Evolutionary conservation across 2,329 filamentous ascomycete genomes (phyloP).

Genomic region (Pseudogymnoascus sp.): DNA sequence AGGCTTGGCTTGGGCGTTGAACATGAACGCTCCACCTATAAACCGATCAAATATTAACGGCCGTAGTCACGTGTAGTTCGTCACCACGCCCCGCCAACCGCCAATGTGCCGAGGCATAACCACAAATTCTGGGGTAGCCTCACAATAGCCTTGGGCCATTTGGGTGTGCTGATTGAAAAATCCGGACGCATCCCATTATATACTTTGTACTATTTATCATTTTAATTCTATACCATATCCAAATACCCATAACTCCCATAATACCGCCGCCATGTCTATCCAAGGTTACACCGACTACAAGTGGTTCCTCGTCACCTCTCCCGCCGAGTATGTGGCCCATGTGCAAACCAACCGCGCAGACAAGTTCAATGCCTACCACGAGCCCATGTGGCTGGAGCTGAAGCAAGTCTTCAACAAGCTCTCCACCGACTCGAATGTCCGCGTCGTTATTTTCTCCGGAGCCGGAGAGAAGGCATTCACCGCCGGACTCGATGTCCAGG

Average conservation of each 20-base stretch:
- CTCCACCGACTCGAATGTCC: constrained; percentile 62
- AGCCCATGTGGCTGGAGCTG: constrained; percentile 81
- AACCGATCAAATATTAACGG: neutral
- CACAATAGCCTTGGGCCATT: neutral
- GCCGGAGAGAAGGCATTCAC: constrained; percentile 80
- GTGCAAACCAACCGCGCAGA: constrained; percentile 82
- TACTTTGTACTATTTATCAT: neutral
- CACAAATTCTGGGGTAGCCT: neutral
- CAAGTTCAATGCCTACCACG: constrained; percentile 83
- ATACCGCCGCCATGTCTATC: neutral
- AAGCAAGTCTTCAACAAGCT: constrained; percentile 63
- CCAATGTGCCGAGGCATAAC: neutral
- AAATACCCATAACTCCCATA: neutral
- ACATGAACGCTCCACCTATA: neutral
- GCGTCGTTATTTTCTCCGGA: constrained; percentile 70
- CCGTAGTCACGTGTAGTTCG: neutral
- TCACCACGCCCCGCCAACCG: neutral
- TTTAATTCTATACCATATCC: neutral
- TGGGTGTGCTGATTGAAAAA: neutral
- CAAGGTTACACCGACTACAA: constrained; percentile 42
- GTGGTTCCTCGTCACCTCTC: constrained; percentile 67
- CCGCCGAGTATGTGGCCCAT: constrained; percentile 68
- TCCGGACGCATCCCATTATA: neutral
- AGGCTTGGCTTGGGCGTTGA: neutral
- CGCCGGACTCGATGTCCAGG: constrained; percentile 73